Base-by-base conservation (phyloP, 164 flowering plant species). In the Stephania cephalantha region DNA sequence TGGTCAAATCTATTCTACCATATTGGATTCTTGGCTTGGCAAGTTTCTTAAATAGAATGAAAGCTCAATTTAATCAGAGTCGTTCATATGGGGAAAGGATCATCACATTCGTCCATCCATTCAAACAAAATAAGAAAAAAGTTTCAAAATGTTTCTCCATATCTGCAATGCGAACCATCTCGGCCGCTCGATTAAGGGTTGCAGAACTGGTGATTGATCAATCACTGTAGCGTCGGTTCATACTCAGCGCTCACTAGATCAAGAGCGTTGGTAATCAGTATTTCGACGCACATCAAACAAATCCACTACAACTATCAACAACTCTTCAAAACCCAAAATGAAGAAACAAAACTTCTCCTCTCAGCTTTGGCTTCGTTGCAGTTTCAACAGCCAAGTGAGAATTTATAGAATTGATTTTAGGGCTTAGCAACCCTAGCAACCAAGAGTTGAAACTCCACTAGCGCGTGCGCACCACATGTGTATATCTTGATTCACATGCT, bases 21-120 rank as follows among this genome's bases (percentile, higher is more conserved):
- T 17, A 30, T 31, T 18, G 35, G 70, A 68, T 15, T 30, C 42
- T 18, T 13, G 18, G 42, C 45, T 68, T 25, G 35, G 70, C 7
- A 68, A 25, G 46, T 68, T 35, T 4, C 15, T 46, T 18, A 13
- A 68, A 68, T 15, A 58, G 17, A 58, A 58, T 58, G 20, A 68
- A 31, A 30, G 71, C 48, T 9, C 71, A 68, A 3, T 68, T 31
- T 68, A 35, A 68, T 68, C 71, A 45, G 44, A 15, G 46, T 68
- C 48, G 71, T 31, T 68, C 71, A 22, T 68, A n/a, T 58, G 64
- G 64, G 64, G 71, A 68, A 68, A 68, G 46, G 46, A 68, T 68
- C 71, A 68, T 68, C 71, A 68, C 71, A 3, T 68, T 17, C 71
- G 9, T 68, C 71, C 64, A 58, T 58, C 7, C 12, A 50, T 58